Evolutionary conservation across 1,284 basidiomycete species (phyloP).

Genomic region (Boletus mariae): DNA sequence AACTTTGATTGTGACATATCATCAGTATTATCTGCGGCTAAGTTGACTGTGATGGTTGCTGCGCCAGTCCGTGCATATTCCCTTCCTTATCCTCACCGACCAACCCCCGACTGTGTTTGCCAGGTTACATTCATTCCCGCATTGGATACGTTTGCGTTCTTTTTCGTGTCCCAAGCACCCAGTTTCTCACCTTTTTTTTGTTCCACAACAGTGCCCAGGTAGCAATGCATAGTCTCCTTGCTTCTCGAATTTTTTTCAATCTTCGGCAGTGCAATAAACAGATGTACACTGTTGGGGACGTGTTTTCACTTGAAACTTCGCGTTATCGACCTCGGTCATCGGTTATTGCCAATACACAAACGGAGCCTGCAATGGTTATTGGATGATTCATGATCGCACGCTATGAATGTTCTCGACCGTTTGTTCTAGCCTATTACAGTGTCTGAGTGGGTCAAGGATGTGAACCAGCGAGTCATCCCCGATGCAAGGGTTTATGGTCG

Average conservation of each 20-base stretch:
- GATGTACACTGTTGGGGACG: neutral
- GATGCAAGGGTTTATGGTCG: no score
- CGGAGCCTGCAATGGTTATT: neutral
- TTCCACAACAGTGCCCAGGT: constrained; percentile 24
- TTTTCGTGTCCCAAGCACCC: neutral
- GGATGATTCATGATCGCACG: neutral
- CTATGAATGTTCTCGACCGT: neutral
- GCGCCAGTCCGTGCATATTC: constrained; percentile 19
- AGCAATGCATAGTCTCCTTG: constrained; percentile 27
- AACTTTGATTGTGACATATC: neutral
- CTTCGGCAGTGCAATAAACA: constrained; percentile 21
- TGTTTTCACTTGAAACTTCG: constrained; percentile 9
- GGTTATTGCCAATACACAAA: neutral
- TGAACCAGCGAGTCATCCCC: neutral
- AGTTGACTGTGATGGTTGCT: constrained; percentile 17
- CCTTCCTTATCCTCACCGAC: neutral
- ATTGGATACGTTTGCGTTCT: constrained; percentile 27
- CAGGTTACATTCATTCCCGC: constrained; percentile 21
- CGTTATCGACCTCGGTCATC: neutral
- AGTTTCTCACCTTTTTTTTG: constrained; percentile 8
- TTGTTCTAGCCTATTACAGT: neutral
- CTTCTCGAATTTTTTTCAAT: constrained; percentile 32
- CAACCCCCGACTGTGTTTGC: neutral
- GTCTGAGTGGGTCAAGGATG: neutral
- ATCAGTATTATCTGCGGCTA: constrained; percentile 20